Evolutionary conservation across 139 green algal species (phyloP).

Genomic region (Chlamydomonas incerta): DNA sequence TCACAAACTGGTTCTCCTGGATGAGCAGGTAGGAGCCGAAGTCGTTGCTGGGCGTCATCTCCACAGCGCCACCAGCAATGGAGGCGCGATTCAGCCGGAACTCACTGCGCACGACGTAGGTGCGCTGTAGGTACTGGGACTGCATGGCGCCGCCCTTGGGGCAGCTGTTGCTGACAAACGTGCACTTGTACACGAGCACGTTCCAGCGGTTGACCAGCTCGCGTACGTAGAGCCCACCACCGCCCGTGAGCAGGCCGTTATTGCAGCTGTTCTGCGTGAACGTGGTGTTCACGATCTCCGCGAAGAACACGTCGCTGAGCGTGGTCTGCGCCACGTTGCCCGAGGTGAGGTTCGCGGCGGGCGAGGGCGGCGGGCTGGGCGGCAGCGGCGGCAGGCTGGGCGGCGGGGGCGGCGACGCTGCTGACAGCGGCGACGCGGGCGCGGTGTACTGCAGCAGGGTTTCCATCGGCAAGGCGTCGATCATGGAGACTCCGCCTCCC

Average conservation of each 20-base stretch:
- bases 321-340: not conserved
- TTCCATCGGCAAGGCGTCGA: not conserved
- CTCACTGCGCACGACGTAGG: not conserved
- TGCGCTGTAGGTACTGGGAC: not conserved
- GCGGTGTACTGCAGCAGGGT: not conserved
- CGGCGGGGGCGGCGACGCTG: not conserved
- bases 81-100: not conserved
- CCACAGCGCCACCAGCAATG: not conserved
- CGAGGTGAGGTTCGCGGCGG: too few species aligned
- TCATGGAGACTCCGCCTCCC: not conserved
- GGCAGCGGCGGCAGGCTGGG: not conserved
- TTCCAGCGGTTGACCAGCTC: not conserved
- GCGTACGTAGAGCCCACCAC: not conserved
- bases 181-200: not conserved
- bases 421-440: too few species aligned
- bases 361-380: not conserved
- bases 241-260: not conserved
- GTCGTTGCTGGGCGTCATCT: not conserved
- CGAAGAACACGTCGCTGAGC: not conserved
- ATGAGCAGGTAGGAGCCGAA: not conserved
- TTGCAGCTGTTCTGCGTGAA: slow-evolving; percentile 2
- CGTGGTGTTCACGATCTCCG: not conserved
- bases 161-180: slow-evolving; percentile 11
- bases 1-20: not conserved
- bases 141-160: not conserved